phyloP scores from a whole-genome alignment of 108 stramenopile species.

The Conticribra weissflogii region DNA sequence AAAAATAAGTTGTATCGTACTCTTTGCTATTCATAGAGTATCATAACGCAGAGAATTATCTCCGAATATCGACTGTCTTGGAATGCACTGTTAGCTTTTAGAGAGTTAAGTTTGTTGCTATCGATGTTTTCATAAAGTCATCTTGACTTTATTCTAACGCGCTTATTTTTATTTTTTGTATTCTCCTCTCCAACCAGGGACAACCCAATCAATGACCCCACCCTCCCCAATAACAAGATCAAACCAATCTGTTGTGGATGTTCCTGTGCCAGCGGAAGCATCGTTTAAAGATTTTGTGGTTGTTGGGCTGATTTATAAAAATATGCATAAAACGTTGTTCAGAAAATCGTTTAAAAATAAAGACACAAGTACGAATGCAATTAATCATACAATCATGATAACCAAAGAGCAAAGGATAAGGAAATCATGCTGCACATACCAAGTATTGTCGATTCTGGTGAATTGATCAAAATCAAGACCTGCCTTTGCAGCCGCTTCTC shows the following conservation, averaged over 20 bases:
- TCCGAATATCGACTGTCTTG: too few relatives aligned
- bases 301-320: conserved; percentile 31
- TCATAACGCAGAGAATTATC: too few relatives aligned
- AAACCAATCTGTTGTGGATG: conserved; percentile 85
- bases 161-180: conserved; percentile 64
- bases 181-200: conserved; percentile 88
- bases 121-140: too few relatives aligned
- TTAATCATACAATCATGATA: neutral
- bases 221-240: conserved; percentile 84
- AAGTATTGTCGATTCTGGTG: conserved; percentile 78
- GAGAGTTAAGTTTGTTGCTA: too few relatives aligned
- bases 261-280: conserved; percentile 75
- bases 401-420: too few relatives aligned
- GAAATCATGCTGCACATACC: conserved; percentile 32
- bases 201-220: conserved; percentile 88
- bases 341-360: neutral
- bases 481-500: conserved; percentile 76
- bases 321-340: neutral
- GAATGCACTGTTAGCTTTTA: too few relatives aligned
- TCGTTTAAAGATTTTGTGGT: conserved; percentile 66
- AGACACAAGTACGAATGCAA: neutral
- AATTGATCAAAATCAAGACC: conserved; percentile 79
- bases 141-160: too few relatives aligned
- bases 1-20: too few relatives aligned
- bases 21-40: too few relatives aligned